phyloP scores from a whole-genome alignment of 495 filamentous ascomycete species.

The Tuber umbilicatum region DNA sequence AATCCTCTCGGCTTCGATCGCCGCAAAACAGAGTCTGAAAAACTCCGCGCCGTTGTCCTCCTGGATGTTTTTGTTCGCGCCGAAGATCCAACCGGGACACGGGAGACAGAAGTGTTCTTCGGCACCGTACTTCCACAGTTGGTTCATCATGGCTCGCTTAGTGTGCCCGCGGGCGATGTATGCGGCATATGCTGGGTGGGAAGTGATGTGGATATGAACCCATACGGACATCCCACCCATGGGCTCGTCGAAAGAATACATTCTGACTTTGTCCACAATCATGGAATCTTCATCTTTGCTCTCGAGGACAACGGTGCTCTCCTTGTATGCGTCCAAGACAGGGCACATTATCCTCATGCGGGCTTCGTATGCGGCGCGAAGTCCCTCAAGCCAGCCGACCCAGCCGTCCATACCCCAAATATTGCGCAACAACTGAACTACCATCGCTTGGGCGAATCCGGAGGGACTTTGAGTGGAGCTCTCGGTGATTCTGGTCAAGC shows the following conservation, averaged over 20 bases:
- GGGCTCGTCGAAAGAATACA: constrained; percentile 71
- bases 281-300: constrained; percentile 54
- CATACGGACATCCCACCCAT: constrained; percentile 93
- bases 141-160: constrained; percentile 48
- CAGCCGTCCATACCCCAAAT: constrained; percentile 81
- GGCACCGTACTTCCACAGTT: constrained; percentile 66
- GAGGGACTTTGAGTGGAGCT: constrained; percentile 72
- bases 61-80: constrained; percentile 53
- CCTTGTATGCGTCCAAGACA: constrained; percentile 59
- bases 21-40: constrained; percentile 79
- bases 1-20: constrained; percentile 64
- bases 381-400: constrained; percentile 79
- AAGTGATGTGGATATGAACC: constrained; percentile 60
- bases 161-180: constrained; percentile 40
- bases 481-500: constrained; percentile 61
- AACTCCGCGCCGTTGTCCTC: constrained; percentile 56
- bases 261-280: constrained; percentile 59
- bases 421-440: constrained; percentile 61
- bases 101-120: constrained; percentile 60
- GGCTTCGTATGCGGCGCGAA: constrained; percentile 72
- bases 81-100: constrained; percentile 64
- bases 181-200: constrained; percentile 60
- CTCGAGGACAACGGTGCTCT: constrained; percentile 43
- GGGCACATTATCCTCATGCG: constrained; percentile 72
- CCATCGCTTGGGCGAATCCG: constrained; percentile 77